Base-by-base conservation (phyloP, 2,329 filamentous ascomycete species). In the Nothomitra cinnamomea region DNA sequence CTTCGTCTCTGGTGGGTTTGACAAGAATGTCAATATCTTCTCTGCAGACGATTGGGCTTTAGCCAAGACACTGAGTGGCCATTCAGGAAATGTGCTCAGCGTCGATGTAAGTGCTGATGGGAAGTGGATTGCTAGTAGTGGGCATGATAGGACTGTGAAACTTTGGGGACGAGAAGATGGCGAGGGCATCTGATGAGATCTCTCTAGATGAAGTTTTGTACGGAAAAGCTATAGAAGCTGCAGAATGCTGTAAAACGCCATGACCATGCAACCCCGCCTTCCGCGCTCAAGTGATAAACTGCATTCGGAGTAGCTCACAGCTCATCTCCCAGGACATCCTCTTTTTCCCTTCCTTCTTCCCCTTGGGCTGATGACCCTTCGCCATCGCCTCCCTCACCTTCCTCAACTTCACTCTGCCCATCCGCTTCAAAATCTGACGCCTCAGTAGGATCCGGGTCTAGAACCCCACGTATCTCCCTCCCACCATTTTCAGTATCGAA, bases 21-120 rank as follows among this genome's bases (percentile, higher is more conserved):
- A 98, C 70, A 87, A 85, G 66, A 90, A 88, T 60, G 84, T 98
- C 68, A 95, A 95, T 65, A 77, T 98, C 60, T 96, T 94, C 69
- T 95, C 88, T 5, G 88, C 88, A 1, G 92, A 98, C 65, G 90
- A 98, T 69, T 98, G 92, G 89, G 83, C 85, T 1, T 70, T 94
- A 55, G 80, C 89, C 56, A 94, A 94, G 68, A 87, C 82, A 15
- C 71, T 98, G 55, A 87, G 83, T 60, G 92, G 89, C 0, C 92
- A 98, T 67, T 87, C 88, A 1, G 89, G 87, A 1, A 92, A 94
- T 41, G 89, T 98, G 10, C 79, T 94, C 52, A 94, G 87, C 60
- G 84, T 87, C 12, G 92, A 98, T 69, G 80, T 95, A 53, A 94
- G 85, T 62, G 75, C 76, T 58, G 87, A 96, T 67, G 85, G 82